A percentile compares a stretch with the other conserved stretches of the same genome.
Conservation (phyloP, 2,329 filamentous ascomycete genomes). For the Sphaerulina vaccinii region DNA sequence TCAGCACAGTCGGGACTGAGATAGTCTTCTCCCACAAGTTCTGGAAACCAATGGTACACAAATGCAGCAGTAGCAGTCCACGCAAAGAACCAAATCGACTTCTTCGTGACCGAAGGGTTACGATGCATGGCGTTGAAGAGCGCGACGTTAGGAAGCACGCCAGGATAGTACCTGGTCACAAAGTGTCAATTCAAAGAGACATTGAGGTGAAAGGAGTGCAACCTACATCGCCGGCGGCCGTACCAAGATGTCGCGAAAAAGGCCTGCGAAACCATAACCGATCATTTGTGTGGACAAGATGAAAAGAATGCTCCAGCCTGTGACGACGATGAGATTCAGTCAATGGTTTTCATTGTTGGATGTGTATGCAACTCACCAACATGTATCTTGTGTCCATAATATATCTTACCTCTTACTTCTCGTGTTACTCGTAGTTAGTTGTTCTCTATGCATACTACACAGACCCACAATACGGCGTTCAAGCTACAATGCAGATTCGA, state of each 20-base stretch:
- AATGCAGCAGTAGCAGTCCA: constrained; percentile 27
- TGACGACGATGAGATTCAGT: too few species aligned
- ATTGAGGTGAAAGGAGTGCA: too few species aligned
- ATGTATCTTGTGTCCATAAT: constrained; percentile 18
- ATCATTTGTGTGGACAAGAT: constrained; percentile 39
- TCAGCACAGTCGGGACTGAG: not conserved
- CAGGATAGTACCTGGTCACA: constrained; percentile 60
- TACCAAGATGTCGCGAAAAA: constrained; percentile 77
- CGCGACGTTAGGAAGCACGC: constrained; percentile 15
- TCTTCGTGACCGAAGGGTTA: constrained; percentile 17
- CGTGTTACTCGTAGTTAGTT: too few species aligned
- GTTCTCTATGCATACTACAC: too few species aligned
- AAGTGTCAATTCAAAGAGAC: not conserved
- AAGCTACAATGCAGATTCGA: too few species aligned
- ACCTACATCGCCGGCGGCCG: constrained; percentile 80
- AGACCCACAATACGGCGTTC: too few species aligned
- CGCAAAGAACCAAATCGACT: constrained; percentile 14
- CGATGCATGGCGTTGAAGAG: constrained; percentile 24
- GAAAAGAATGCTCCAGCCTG: constrained; percentile 18
- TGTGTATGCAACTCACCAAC: not conserved
- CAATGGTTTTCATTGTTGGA: too few species aligned
- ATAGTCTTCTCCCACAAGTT: constrained; percentile 4
- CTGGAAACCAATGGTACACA: constrained; percentile 37
- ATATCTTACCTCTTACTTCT: too few species aligned
- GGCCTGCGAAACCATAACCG: constrained; percentile 79